Evolutionary conservation across 306 rosid genomes (phyloP), one percentile per base, ranked within the genome.

Genomic region (Vachellia pachyceras): DNA sequence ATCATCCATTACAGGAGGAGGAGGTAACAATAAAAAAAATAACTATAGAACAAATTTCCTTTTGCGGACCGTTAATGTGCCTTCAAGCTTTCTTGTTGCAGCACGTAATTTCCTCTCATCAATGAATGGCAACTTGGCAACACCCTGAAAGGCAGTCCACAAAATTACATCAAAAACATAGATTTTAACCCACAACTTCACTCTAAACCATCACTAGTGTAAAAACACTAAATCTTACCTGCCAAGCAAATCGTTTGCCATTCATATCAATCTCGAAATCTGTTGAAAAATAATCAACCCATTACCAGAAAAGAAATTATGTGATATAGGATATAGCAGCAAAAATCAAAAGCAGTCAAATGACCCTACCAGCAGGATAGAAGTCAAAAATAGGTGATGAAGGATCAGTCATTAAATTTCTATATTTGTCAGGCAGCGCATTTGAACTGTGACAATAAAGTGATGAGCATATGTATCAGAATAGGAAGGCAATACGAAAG

Each of bases 221-320:
- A 10, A 68, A 49, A 49, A 33, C 20, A 71, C 47, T 5, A 41
- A 1, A 35, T 9, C 49, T 42, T 88, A 95, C 99, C 98, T 95
- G 99, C 99, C 99, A 95, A 5, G 94, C 87, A 88, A 88, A 95
- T 78, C 92, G 91, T 92, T 95, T 93, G 40, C 99, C 99, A 89
- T 95, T 93, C 99, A 95, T 95, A 86, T 95, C 99, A 86, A 95
- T 87, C 81, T 95, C 99, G 84, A 95, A 88, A 78, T 93, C 99
- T 95, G 92, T 78, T 60, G 77, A 82, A 69, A 87, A 79, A 22
- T 49, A 73, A 73, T 29, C 68, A 74, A 72, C 25, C 55, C 76
- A 54, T 80, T 50, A 61, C 42, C 39, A 57, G 39, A 50, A 73
- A 39, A 63, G 74, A 54, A 85, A 40, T 52, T 40, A 70, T 46